Conservation (phyloP, 176 grass and related monocot species). For the Elymus sibiricus region DNA sequence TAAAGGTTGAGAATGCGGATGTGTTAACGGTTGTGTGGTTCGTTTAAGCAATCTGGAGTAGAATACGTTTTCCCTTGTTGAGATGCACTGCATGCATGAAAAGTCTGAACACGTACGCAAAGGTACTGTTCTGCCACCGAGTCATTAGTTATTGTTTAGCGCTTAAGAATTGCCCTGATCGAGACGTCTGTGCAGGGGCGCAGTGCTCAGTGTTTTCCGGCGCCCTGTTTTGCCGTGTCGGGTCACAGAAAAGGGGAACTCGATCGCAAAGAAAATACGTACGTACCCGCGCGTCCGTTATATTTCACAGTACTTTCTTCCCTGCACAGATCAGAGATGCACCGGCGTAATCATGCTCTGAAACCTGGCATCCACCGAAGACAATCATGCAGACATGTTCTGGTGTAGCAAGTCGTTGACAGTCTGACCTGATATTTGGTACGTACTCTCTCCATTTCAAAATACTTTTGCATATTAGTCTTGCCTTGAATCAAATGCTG, state of each 20-base stretch:
- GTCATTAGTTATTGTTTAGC: neutral
- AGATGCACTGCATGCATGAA: neutral
- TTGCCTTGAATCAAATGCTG: too few species aligned
- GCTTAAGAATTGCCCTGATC: neutral
- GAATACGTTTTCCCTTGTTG: neutral
- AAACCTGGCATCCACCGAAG: conserved; percentile 1
- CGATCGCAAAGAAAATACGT: neutral
- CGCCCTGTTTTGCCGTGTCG: neutral
- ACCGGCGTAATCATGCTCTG: conserved; percentile 17
- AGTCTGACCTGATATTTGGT: too few species aligned
- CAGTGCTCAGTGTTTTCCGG: neutral
- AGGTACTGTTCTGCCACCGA: neutral
- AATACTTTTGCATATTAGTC: too few species aligned
- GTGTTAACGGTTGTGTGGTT: conserved; percentile 14
- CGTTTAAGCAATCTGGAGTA: neutral
- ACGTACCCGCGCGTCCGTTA: neutral
- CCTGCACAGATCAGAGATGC: neutral
- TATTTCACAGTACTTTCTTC: neutral
- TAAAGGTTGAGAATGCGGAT: neutral
- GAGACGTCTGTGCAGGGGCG: neutral
- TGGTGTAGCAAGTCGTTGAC: neutral
- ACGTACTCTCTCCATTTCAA: too few species aligned
- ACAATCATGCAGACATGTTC: conserved; percentile 32
- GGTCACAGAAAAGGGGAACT: neutral
- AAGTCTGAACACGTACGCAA: neutral